Evolutionary conservation across 2,329 filamentous ascomycete genomes (phyloP).

Genomic region (Penicillium sp.): DNA sequence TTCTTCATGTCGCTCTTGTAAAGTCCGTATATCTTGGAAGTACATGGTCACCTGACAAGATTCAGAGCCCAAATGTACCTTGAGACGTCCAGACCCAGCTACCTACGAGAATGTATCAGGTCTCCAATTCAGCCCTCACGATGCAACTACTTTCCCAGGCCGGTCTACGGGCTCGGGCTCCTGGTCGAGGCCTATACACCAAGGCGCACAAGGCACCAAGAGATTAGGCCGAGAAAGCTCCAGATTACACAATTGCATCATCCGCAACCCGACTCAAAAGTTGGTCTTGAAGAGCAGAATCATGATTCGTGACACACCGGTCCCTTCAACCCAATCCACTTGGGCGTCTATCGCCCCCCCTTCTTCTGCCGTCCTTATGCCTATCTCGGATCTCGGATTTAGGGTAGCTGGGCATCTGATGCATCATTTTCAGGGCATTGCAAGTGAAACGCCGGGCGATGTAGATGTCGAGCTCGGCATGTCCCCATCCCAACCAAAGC

Average conservation of each 20-base stretch:
- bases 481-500: conserved; percentile 21
- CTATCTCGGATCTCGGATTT: background rate
- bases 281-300: background rate
- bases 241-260: conserved; percentile 10
- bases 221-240: conserved; percentile 7
- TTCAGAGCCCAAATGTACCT: background rate
- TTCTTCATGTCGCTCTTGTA: background rate
- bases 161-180: conserved; percentile 6
- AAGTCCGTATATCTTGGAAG: background rate
- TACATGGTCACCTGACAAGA: conserved; percentile 4
- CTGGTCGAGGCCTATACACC: conserved; percentile 9
- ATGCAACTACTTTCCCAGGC: conserved; percentile 6
- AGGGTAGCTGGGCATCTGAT: background rate
- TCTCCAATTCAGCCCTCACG: conserved; percentile 3
- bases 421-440: background rate
- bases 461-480: conserved; percentile 4
- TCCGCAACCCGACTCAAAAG: background rate
- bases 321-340: background rate
- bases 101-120: background rate
- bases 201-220: conserved; percentile 2
- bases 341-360: background rate
- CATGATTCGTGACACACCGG: background rate
- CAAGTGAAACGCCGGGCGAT: background rate
- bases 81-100: background rate
- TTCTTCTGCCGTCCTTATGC: background rate